Evolutionary conservation across 148 eudicot genomes (phyloP).

Genomic region (Linanthus parryae): DNA sequence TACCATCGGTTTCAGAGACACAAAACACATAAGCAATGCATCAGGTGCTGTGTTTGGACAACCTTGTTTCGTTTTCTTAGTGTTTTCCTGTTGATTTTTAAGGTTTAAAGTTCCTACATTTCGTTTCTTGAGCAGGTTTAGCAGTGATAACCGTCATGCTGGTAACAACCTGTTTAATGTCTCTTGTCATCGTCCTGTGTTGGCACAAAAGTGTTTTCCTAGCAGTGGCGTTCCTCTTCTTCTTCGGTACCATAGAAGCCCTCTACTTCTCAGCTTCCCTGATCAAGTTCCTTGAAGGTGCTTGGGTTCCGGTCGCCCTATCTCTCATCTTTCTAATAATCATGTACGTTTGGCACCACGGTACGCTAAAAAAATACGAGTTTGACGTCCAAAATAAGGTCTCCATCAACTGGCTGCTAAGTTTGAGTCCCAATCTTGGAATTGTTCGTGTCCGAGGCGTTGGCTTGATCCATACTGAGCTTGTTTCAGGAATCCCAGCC

Average conservation of each 20-base stretch:
- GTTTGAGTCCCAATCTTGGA: constrained; percentile 76
- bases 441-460: constrained; percentile 84
- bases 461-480: constrained; percentile 89
- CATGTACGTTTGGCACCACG: constrained; percentile 93
- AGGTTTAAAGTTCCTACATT: not conserved
- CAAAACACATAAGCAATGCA: constrained; percentile 68
- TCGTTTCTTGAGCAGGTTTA: constrained; percentile 47
- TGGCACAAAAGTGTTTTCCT: constrained; percentile 63
- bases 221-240: constrained; percentile 58
- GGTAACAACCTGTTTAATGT: constrained; percentile 96
- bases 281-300: constrained; percentile 87
- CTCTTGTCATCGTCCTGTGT: constrained; percentile 82
- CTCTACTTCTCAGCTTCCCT: constrained; percentile 96
- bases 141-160: constrained; percentile 97
- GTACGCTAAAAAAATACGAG: constrained; percentile 77
- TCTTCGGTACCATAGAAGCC: constrained; percentile 86
- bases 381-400: constrained; percentile 92
- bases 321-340: constrained; percentile 62
- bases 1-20: constrained; percentile 65
- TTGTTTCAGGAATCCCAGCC: constrained; percentile 92
- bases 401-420: constrained; percentile 85
- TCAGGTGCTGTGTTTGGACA: constrained; percentile 36
- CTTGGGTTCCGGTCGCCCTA: constrained; percentile 89
- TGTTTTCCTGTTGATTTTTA: not conserved
- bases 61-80: not conserved